Percentiles rank a stretch among this genome's conserved stretches.
Conservation (phyloP, 1,284 basidiomycete genomes). For the Trametes polyzona region DNA sequence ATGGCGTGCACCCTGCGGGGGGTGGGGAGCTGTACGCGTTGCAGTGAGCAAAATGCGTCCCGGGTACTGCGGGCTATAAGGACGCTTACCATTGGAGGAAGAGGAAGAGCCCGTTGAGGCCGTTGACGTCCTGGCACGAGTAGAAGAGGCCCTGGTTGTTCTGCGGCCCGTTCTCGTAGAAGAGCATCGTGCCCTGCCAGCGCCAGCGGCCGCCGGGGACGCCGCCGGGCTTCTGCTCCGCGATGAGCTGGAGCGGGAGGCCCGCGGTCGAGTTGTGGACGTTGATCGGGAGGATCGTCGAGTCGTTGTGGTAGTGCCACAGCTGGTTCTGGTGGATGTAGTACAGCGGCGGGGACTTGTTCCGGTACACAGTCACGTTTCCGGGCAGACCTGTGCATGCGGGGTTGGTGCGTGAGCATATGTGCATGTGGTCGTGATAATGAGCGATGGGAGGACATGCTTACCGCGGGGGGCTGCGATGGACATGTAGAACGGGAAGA, state of each 20-base stretch:
- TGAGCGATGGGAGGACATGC: not conserved
- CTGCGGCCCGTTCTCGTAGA: conserved; percentile 50
- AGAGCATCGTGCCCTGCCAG: conserved; percentile 60
- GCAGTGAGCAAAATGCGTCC: not conserved
- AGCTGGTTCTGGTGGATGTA: conserved; percentile 56
- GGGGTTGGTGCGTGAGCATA: not conserved
- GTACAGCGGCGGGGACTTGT: conserved; percentile 48
- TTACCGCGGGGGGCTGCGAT: conserved; percentile 33
- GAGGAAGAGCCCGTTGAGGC: conserved; percentile 49
- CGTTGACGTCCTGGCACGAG: conserved; percentile 45
- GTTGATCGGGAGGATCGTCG: conserved; percentile 56
- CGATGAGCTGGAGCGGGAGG: conserved; percentile 50
- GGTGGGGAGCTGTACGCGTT: conserved; percentile 26
- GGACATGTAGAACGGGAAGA: conserved; percentile 44
- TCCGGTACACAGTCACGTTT: conserved; percentile 35
- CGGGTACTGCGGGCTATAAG: not conserved
- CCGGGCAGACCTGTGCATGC: conserved; percentile 33
- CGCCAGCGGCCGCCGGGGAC: conserved; percentile 51
- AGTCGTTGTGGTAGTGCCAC: conserved; percentile 59
- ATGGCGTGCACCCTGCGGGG: conserved; percentile 41
- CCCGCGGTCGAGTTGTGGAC: conserved; percentile 55
- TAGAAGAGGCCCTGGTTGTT: conserved; percentile 57
- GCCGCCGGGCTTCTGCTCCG: conserved; percentile 44
- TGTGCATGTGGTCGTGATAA: not conserved
- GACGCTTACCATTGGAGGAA: conserved; percentile 49